phyloP scores from a whole-genome alignment of 1,284 basidiomycete species.

The Cutaneotrichosporon arboriforme region DNA sequence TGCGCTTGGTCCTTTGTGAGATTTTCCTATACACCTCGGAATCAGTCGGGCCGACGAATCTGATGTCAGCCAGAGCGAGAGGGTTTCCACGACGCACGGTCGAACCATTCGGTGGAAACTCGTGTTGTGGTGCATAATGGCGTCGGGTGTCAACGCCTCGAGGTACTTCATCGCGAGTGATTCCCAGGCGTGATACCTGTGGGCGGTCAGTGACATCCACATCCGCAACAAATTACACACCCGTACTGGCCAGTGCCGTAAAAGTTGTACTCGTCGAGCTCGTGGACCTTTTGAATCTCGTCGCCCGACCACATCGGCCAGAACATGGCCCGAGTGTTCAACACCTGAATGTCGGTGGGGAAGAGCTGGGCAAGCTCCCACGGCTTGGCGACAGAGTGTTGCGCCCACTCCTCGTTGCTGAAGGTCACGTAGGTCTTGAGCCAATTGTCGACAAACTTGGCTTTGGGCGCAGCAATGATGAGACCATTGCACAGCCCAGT shows the following conservation, averaged over 20 bases:
- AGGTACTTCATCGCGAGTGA: constrained; percentile 46
- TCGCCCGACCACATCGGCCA: constrained; percentile 50
- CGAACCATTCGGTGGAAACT: constrained; percentile 46
- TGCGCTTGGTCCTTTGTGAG: no score
- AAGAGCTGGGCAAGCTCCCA: constrained; percentile 47
- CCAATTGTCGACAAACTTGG: constrained; percentile 50
- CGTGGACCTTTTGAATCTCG: constrained; percentile 41
- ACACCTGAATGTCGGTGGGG: constrained; percentile 49
- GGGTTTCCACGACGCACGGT: constrained; percentile 28
- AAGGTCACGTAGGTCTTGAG: constrained; percentile 48
- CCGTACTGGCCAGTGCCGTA: constrained; percentile 41
- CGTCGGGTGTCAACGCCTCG: constrained; percentile 32
- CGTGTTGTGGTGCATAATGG: constrained; percentile 37
- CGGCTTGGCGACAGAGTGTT: constrained; percentile 46
- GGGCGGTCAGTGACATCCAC: not conserved
- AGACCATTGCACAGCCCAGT: constrained; percentile 51
- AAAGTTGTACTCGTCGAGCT: constrained; percentile 41
- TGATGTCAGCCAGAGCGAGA: no score
- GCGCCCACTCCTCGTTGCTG: constrained; percentile 45
- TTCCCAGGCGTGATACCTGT: constrained; percentile 50
- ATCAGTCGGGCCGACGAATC: not conserved
- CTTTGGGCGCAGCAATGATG: constrained; percentile 47
- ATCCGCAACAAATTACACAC: constrained; percentile 24
- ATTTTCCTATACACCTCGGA: not conserved
- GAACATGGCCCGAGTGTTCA: constrained; percentile 50